Evolutionary conservation across 2,329 filamentous ascomycete species (phyloP), one percentile per base, ranked within the genome.

Genomic region (Aspergillus pseudotamarii): DNA sequence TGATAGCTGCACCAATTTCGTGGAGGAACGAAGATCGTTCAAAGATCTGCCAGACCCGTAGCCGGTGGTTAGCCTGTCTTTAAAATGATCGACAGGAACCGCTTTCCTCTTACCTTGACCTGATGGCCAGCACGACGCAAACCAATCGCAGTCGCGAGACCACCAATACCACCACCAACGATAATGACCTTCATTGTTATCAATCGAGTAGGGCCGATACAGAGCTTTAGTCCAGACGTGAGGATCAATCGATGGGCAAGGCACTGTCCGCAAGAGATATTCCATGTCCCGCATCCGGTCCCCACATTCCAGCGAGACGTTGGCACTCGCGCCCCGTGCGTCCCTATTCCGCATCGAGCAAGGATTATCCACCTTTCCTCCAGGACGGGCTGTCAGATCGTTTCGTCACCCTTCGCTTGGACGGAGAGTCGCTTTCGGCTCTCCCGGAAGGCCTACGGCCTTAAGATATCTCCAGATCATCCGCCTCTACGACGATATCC

Each of bases 1-100:
- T 63, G 21, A 75, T 66, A 3, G 73, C 73, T 2, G 74, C 74
- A 26, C 73, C 73, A 28, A 73, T 68, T 62, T 76, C 73, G 38
- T 57, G 58, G 36, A 61, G 58, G 8, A 66, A 57, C 12, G 58
- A 58, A 0, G 63, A 65, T 3, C 60, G 60, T 51, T 65, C 63
- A 21, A 60, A 63, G 5, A 46, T 23, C 43, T 46, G 43, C 21
- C 11, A 46, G n/a, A 10, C n/a, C 38, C 19, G 6, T 41, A 6
- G 2, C 38, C 38, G 6, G 38, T 41, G 3, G n/a, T 46, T 14
- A 23, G 43, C 21, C 21, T 46, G 21, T 12, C 4, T 23, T 46
- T 6, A 8, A 23, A 14, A 21, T 6, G 43, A 46, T 46, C 11
- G 43, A 9, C 43, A 21, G 4, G 43, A 8, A 11, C 4, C 4